phyloP scores from a whole-genome alignment of 1,284 basidiomycete species.

The Gymnopus androsaceus region DNA sequence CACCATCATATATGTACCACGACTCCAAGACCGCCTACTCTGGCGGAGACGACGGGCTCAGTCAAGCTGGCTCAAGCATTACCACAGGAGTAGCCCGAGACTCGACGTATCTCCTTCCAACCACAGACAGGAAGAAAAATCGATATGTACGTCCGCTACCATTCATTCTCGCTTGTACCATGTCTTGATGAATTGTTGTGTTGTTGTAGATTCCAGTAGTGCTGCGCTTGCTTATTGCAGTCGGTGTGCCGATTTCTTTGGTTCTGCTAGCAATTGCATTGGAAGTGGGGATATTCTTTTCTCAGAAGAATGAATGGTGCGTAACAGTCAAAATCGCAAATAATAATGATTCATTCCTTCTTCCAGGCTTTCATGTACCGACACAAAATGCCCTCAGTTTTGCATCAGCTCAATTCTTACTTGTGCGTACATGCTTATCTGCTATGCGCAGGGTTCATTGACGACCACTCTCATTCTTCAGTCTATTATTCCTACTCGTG shows the following conservation, averaged over 20 bases:
- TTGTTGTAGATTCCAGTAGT: constrained; percentile 53
- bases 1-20: neutral
- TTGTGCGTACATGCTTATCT: constrained; percentile 39
- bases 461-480: constrained; percentile 26
- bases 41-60: neutral
- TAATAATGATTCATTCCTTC: too few relatives aligned
- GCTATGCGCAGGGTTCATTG: neutral
- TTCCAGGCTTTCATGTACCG: constrained; percentile 54
- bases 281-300: constrained; percentile 45
- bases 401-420: constrained; percentile 55
- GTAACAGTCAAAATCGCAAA: too few relatives aligned
- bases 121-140: constrained; percentile 35
- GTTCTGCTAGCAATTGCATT: constrained; percentile 50
- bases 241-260: constrained; percentile 44
- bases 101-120: constrained; percentile 49
- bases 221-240: constrained; percentile 43
- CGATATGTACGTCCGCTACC: constrained; percentile 53
- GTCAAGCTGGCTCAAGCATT: neutral
- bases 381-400: constrained; percentile 48
- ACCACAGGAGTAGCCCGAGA: constrained; percentile 26
- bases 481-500: constrained; percentile 65
- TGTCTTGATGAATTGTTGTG: too few relatives aligned
- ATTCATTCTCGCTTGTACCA: neutral
- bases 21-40: neutral
- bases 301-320: constrained; percentile 47